Conservation (phyloP, 139 green algal genomes). For the Chlorella ohadii region DNA sequence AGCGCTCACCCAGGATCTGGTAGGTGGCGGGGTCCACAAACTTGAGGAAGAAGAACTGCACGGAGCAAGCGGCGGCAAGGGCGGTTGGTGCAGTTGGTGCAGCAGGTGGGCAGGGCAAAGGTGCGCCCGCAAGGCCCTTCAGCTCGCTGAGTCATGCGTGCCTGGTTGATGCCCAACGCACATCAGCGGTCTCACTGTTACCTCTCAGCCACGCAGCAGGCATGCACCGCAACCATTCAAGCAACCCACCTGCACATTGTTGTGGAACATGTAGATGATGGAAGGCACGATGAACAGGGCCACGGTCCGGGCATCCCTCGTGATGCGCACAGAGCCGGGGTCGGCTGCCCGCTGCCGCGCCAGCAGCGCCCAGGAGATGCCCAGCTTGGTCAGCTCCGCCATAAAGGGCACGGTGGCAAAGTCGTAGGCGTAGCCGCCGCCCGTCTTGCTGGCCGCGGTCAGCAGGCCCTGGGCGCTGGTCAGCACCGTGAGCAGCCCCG, state of each 20-base stretch:
- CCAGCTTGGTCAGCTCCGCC: conserved; percentile 64
- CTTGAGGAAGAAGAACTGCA: conserved; percentile 62
- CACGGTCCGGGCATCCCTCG: conserved; percentile 27
- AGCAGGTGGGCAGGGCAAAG: too few relatives aligned
- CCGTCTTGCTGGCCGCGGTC: conserved; percentile 50
- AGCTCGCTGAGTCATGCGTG: too few relatives aligned
- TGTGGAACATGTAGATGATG: conserved; percentile 74
- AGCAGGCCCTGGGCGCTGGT: conserved; percentile 64
- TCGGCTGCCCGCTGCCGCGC: conserved; percentile 20
- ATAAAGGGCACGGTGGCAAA: conserved; percentile 69
- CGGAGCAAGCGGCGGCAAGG: neutral
- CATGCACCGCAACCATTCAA: neutral
- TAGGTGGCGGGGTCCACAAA: conserved; percentile 71
- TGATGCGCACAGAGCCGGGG: conserved; percentile 37
- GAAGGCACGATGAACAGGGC: conserved; percentile 66
- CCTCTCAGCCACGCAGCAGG: too few relatives aligned
- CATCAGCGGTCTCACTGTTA: too few relatives aligned
- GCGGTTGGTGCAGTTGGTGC: too few relatives aligned
- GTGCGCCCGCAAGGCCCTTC: too few relatives aligned
- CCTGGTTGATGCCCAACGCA: too few relatives aligned
- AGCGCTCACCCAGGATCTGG: conserved; percentile 61
- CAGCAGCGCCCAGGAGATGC: conserved; percentile 49
- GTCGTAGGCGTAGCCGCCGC: conserved; percentile 64
- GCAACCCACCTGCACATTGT: conserved; percentile 63
- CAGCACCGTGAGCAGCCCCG: conserved; percentile 48